Evolutionary conservation across 352 stramenopile species (phyloP), one percentile per base, ranked within the genome.

Genomic region (Pythium aristosporum): DNA sequence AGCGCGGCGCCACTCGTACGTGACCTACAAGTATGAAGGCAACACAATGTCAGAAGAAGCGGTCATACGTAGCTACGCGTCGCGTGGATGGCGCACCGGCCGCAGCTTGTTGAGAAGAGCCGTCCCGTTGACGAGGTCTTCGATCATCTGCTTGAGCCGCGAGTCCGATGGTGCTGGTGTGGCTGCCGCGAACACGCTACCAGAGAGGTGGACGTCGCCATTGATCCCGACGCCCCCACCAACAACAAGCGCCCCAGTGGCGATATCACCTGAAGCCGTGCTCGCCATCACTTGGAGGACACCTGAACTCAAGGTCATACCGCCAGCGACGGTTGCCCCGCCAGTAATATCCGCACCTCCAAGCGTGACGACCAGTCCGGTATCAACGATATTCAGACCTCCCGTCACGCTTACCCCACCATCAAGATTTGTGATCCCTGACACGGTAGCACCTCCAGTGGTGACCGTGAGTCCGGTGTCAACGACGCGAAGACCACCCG

Each of bases 1-100:
- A 15, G 82, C 72, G 7, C 68, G 71, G 0, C 74, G 64, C 78
- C 78, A 87, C 41, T 79, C 59, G 53, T 74, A 87, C 34, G 74
- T 76, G 54, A 87, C 78, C 78, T 87, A 57, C 42, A 58, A 21
- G 50, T 16, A 8, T 1, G 39, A 68, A 30, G 53, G 46, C 25
- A 30, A 30, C 25, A 30, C 4, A 51, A 32, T 50, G 28, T 16
- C 37, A 59, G 1, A 44, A 60, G 39, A 61, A 18, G 25, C 25
- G 25, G 25, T 30, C 25, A 2, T 8, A 12, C 37, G 37, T 9
- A 18, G 37, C 37, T 3, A 42, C 37, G 15, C 37, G 3, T 42
- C 11, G 37, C 3, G 37, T 42, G 37, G 1, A 42, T 16, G 15
- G 43, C 69, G 47, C 63, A 87, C 78, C 69, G 75, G 75, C 47